Percentiles rank a stretch among this genome's conserved stretches.
These are phyloP conservation scores for Melanogaster broomeanus DNA, from an alignment of 768 basidiomycete species.

Conservation along the genomic window DNA sequence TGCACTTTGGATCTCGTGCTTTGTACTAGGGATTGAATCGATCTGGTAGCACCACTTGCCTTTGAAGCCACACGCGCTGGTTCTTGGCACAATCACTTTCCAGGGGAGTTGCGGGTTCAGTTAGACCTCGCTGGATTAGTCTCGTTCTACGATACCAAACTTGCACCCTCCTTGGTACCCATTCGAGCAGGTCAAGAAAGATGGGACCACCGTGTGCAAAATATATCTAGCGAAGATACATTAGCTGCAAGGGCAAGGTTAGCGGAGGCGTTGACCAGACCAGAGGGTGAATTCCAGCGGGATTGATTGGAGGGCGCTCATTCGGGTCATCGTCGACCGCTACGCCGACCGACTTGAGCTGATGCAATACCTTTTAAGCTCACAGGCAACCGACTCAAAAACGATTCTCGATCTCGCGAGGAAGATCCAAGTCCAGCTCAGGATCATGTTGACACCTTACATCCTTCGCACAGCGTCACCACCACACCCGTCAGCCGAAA, in stretches of 20 bases:
- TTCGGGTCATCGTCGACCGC: constrained; percentile 41
- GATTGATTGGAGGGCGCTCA: constrained; percentile 44
- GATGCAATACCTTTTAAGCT: constrained; percentile 37
- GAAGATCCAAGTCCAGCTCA: constrained; percentile 19
- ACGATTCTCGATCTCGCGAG: constrained; percentile 6
- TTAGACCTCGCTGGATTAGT: constrained; percentile 19
- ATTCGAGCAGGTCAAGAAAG: constrained; percentile 13
- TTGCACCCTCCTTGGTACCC: constrained; percentile 11
- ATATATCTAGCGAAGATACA: constrained; percentile 9
- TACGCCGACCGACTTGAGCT: constrained; percentile 44
- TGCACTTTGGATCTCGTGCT: neutral
- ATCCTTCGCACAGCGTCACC: constrained; percentile 2
- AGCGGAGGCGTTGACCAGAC: neutral
- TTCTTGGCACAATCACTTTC: constrained; percentile 24
- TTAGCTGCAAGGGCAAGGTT: constrained; percentile 1
- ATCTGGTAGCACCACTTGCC: neutral
- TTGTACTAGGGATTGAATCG: neutral
- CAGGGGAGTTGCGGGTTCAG: constrained; percentile 22
- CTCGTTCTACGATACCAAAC: constrained; percentile 22
- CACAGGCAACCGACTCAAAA: constrained; percentile 9
- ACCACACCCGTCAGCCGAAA: neutral
- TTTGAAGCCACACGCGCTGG: constrained; percentile 14
- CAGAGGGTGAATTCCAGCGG: constrained; percentile 21
- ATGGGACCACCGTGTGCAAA: constrained; percentile 13
- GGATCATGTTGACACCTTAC: constrained; percentile 16